phyloP scores from a whole-genome alignment of 306 rosid genomes.

The Rosa rugosa region DNA sequence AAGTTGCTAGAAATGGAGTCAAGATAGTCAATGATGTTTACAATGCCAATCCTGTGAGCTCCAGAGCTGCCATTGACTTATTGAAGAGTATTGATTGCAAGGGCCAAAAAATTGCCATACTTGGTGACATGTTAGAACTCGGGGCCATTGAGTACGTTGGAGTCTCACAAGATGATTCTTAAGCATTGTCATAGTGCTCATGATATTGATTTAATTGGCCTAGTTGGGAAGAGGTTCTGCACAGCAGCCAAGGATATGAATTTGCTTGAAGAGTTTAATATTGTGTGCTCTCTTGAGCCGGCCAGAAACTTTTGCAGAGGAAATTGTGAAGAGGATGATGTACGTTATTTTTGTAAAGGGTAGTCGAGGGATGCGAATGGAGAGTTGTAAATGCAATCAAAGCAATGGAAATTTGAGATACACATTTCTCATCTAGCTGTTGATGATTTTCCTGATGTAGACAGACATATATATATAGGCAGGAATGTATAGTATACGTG shows the following conservation, averaged over 20 bases:
- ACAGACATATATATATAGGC: not conserved
- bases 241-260: slow-evolving; percentile 27
- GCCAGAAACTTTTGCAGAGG: slow-evolving; percentile 9
- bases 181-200: slow-evolving; percentile 11
- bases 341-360: slow-evolving; percentile 39
- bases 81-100: slow-evolving; percentile 24
- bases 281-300: slow-evolving; percentile 12
- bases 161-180: slow-evolving; percentile 28
- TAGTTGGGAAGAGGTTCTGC: slow-evolving; percentile 25
- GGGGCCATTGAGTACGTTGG: slow-evolving; percentile 25
- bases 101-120: slow-evolving; percentile 26
- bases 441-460: not conserved
- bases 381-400: slow-evolving; percentile 25
- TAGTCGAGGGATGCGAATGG: slow-evolving; percentile 35
- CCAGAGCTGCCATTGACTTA: slow-evolving; percentile 27
- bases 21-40: slow-evolving; percentile 29
- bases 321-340: slow-evolving; percentile 31
- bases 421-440: not conserved
- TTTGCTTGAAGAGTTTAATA: not conserved
- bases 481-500: not conserved
- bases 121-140: slow-evolving; percentile 41
- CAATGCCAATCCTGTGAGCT: slow-evolving; percentile 35
- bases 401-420: slow-evolving; percentile 10
- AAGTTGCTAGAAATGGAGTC: slow-evolving; percentile 25
- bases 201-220: slow-evolving; percentile 26